These are phyloP conservation scores for Sporothrix globosa DNA, from an alignment of 2,329 filamentous ascomycete species.

Conservation along the genomic window DNA sequence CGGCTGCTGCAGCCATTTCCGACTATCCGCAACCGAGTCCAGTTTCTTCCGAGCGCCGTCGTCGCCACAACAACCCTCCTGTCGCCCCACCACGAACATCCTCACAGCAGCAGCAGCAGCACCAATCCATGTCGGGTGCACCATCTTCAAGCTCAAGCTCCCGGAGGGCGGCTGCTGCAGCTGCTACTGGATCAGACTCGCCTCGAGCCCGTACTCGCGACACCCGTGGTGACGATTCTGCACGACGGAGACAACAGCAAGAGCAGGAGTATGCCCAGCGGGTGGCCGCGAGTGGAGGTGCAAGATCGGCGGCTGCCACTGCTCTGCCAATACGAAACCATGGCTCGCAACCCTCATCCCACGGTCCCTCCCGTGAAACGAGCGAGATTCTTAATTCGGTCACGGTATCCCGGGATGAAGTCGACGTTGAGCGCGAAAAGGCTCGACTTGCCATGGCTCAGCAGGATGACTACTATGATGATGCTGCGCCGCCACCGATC, in stretches of 20 bases:
- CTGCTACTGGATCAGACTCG: slow-evolving; percentile 40
- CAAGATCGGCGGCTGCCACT: slow-evolving; percentile 40
- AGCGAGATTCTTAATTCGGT: slow-evolving; percentile 79
- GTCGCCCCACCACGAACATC: slow-evolving; percentile 81
- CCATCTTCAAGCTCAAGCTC: slow-evolving; percentile 43
- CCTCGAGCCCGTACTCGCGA: slow-evolving; percentile 39
- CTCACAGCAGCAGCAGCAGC: slow-evolving; percentile 50
- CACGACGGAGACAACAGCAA: slow-evolving; percentile 50
- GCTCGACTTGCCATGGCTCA: slow-evolving; percentile 68
- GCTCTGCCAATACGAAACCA: slow-evolving; percentile 53
- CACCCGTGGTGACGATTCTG: slow-evolving; percentile 43
- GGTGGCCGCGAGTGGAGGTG: background rate
- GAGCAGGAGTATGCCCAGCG: slow-evolving; percentile 46
- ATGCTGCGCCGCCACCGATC: slow-evolving; percentile 51
- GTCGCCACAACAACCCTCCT: slow-evolving; percentile 64
- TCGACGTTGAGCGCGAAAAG: slow-evolving; percentile 71
- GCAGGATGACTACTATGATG: slow-evolving; percentile 52
- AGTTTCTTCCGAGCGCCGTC: slow-evolving; percentile 56
- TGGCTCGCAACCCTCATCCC: slow-evolving; percentile 57
- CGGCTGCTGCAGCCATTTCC: slow-evolving; percentile 35
- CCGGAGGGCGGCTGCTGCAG: slow-evolving; percentile 43
- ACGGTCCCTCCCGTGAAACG: slow-evolving; percentile 70
- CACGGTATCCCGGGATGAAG: slow-evolving; percentile 73
- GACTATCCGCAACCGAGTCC: slow-evolving; percentile 46
- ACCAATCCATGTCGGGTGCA: slow-evolving; percentile 9